Conservation (phyloP, 495 filamentous ascomycete species). For the Hypoxylon perforatum region DNA sequence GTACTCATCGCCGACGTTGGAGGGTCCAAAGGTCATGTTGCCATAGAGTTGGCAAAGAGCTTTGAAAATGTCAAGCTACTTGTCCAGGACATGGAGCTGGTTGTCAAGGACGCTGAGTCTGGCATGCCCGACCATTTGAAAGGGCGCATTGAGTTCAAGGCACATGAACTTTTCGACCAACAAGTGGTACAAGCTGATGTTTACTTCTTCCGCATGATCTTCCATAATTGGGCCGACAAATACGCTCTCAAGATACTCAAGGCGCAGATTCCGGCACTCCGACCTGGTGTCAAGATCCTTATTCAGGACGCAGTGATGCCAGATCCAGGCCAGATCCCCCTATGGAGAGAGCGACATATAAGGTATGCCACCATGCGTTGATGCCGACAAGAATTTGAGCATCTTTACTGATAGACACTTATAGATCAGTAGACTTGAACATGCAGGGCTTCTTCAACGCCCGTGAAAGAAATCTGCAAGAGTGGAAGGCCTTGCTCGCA, state of each 20-base stretch:
- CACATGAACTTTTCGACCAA: slow-evolving; percentile 58
- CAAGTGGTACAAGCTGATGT: slow-evolving; percentile 62
- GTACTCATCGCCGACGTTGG: slow-evolving; percentile 22
- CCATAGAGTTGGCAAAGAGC: slow-evolving; percentile 16
- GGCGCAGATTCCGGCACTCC: slow-evolving; percentile 54
- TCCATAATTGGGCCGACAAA: slow-evolving; percentile 60
- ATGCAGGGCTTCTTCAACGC: too few species aligned
- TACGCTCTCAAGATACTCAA: slow-evolving; percentile 54
- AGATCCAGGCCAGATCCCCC: slow-evolving; percentile 26
- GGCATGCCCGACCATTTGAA: slow-evolving; percentile 22
- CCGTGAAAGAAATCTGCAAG: too few species aligned
- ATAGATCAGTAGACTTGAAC: too few species aligned
- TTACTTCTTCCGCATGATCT: slow-evolving; percentile 62
- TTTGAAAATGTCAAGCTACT: slow-evolving; percentile 25
- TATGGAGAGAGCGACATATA: slow-evolving; percentile 29
- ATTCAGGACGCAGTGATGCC: slow-evolving; percentile 55
- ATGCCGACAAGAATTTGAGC: too few species aligned
- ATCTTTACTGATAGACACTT: too few species aligned
- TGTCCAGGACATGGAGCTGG: slow-evolving; percentile 24
- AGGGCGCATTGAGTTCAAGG: slow-evolving; percentile 45
- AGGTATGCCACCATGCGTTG: slow-evolving; percentile 26
- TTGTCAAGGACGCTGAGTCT: slow-evolving; percentile 13
- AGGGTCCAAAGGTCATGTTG: slow-evolving; percentile 17
- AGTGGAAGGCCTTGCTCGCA: too few species aligned
- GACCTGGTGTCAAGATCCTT: slow-evolving; percentile 50